Evolutionary conservation across 2,329 filamentous ascomycete species (phyloP).

Genomic region (Scleromitrula shiraiana): DNA sequence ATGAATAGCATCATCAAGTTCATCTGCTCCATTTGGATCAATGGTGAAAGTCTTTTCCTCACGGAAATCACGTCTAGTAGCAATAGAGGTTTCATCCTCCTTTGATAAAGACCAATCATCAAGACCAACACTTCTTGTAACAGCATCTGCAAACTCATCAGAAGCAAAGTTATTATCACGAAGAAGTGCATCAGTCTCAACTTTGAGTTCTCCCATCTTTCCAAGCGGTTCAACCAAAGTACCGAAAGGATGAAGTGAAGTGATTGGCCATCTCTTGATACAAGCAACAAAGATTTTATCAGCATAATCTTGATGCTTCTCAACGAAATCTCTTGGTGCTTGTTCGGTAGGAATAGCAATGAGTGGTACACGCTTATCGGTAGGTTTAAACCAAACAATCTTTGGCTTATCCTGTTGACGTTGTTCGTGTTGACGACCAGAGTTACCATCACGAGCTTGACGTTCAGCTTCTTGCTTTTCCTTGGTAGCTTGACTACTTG

Average conservation of each 20-base stretch:
- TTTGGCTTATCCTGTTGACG: conserved; percentile 94
- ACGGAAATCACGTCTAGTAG: conserved; percentile 81
- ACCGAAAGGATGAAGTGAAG: conserved; percentile 96
- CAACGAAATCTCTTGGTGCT: conserved; percentile 93
- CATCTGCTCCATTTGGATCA: conserved; percentile 78
- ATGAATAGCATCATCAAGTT: conserved; percentile 88
- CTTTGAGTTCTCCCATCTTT: conserved; percentile 93
- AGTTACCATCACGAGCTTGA: conserved; percentile 75
- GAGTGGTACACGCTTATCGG: conserved; percentile 94
- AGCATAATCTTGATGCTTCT: conserved; percentile 96
- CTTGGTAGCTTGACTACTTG: conserved; percentile 97
- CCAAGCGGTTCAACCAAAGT: conserved; percentile 95
- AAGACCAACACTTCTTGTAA: conserved; percentile 83
- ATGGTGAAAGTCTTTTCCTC: conserved; percentile 85
- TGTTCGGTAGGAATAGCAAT: conserved; percentile 98
- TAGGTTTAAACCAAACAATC: conserved; percentile 99
- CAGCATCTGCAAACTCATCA: conserved; percentile 95
- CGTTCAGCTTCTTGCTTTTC: conserved; percentile 98
- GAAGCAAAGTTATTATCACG: conserved; percentile 98
- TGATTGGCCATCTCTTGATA: conserved; percentile 99
- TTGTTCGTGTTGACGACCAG: conserved; percentile 64
- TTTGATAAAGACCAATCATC: conserved; percentile 84
- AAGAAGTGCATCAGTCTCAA: conserved; percentile 93
- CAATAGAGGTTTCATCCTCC: conserved; percentile 68
- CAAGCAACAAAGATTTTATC: conserved; percentile 98